A percentile compares a stretch with the other conserved stretches of the same genome.
Evolutionary conservation across 108 stramenopile genomes (phyloP).

Genomic region (Pinguiococcus pyrenoidosus): DNA sequence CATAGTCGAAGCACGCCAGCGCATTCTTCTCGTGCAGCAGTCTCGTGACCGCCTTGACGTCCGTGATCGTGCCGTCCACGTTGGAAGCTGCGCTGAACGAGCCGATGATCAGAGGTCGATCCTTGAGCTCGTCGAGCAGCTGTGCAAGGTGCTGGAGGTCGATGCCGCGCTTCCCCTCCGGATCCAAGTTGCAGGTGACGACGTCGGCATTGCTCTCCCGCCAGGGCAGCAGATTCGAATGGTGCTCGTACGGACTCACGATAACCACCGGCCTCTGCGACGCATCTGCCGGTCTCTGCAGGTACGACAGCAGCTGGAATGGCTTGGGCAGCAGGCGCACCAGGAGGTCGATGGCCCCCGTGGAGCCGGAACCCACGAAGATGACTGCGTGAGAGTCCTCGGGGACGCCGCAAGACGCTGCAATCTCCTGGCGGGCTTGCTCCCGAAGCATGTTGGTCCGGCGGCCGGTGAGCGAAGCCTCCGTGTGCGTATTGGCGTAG

Average conservation of each 20-base stretch:
- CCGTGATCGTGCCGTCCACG: slow-evolving; percentile 70
- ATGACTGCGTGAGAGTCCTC: too few species aligned
- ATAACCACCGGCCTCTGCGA: slow-evolving; percentile 62
- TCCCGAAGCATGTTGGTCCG: too few species aligned
- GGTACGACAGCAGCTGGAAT: too few species aligned
- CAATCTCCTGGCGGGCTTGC: too few species aligned
- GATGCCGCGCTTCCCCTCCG: slow-evolving; percentile 17
- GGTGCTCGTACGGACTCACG: slow-evolving; percentile 88
- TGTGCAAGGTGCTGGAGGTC: slow-evolving; percentile 57
- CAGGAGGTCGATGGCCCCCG: slow-evolving; percentile 49
- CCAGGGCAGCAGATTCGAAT: slow-evolving; percentile 92
- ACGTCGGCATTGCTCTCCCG: slow-evolving; percentile 57
- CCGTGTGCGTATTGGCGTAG: too few species aligned
- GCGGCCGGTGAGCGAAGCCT: too few species aligned
- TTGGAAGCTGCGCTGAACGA: slow-evolving; percentile 81
- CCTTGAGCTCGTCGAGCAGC: slow-evolving; percentile 40
- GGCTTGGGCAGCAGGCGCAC: not conserved
- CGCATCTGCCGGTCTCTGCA: too few species aligned
- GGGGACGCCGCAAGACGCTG: too few species aligned
- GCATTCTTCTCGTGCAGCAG: slow-evolving; percentile 67
- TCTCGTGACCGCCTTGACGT: slow-evolving; percentile 52
- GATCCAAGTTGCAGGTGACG: not conserved
- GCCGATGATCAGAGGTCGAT: slow-evolving; percentile 52
- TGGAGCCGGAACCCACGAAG: slow-evolving; percentile 78
- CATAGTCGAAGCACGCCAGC: slow-evolving; percentile 84